These are phyloP conservation scores for Baorangia bicolor DNA, from an alignment of 768 basidiomycete genomes.

Conservation along the genomic window DNA sequence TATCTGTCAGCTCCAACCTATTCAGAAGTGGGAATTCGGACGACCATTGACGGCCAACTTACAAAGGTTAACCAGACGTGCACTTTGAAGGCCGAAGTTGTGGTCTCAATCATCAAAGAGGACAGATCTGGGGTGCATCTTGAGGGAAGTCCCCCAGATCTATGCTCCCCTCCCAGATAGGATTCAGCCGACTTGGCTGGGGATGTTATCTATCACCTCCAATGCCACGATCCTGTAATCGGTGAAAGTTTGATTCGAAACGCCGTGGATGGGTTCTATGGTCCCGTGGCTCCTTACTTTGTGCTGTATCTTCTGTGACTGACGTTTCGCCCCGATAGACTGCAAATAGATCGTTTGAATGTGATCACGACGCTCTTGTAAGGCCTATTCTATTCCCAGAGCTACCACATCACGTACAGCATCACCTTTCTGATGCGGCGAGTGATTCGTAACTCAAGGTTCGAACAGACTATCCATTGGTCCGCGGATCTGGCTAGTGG, in stretches of 20 bases:
- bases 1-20: too few relatives aligned
- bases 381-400: not conserved
- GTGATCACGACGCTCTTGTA: not conserved
- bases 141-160: not conserved
- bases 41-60: not conserved
- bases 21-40: not conserved
- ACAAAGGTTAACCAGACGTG: not conserved
- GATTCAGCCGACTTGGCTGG: not conserved
- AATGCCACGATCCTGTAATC: not conserved
- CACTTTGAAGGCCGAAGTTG: not conserved
- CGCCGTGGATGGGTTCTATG: not conserved
- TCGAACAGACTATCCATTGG: not conserved
- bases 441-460: not conserved
- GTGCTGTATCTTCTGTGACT: not conserved
- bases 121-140: not conserved
- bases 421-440: not conserved
- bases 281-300: not conserved
- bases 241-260: not conserved
- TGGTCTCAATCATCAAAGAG: not conserved
- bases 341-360: not conserved
- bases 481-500: too few relatives aligned
- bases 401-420: not conserved
- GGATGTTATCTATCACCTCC: not conserved
- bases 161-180: not conserved
- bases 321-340: not conserved